A percentile compares a stretch with the other conserved stretches of the same genome.
Evolutionary conservation across 768 basidiomycete genomes (phyloP).

Genomic region (Scleroderma bovista): DNA sequence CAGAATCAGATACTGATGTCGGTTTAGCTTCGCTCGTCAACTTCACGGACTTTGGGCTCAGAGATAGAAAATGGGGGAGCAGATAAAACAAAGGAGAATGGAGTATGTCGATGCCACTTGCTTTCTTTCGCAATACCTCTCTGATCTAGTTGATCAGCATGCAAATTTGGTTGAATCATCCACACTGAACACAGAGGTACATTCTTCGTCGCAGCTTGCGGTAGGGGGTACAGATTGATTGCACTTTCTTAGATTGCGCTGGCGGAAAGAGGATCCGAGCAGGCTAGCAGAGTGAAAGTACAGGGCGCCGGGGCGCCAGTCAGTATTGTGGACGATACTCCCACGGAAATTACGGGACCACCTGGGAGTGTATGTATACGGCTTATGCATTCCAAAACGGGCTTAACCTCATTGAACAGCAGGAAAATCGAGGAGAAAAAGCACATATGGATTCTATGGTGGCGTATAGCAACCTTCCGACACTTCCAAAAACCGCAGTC

Average conservation of each 20-base stretch:
- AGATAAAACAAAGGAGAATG: background rate
- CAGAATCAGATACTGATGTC: too few species aligned
- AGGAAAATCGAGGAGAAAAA: background rate
- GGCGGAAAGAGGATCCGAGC: too few species aligned
- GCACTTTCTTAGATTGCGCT: too few species aligned
- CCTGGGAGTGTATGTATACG: background rate
- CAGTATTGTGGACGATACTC: background rate
- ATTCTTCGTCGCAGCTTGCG: too few species aligned
- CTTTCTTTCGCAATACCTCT: background rate
- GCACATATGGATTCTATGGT: background rate
- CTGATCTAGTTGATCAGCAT: background rate
- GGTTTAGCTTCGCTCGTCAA: too few species aligned
- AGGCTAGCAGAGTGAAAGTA: background rate
- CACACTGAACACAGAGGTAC: background rate
- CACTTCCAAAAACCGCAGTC: background rate
- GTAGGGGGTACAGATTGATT: too few species aligned
- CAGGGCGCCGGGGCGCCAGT: background rate
- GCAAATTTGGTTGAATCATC: background rate
- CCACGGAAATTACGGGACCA: background rate
- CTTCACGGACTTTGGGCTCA: too few species aligned
- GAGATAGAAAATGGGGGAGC: background rate
- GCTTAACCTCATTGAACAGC: background rate
- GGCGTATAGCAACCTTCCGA: background rate
- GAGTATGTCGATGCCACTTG: background rate
- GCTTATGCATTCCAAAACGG: background rate